Evolutionary conservation across 805 yeast species (phyloP), one percentile per base, ranked within the genome.

Genomic region (Saturnispora besseyi): DNA sequence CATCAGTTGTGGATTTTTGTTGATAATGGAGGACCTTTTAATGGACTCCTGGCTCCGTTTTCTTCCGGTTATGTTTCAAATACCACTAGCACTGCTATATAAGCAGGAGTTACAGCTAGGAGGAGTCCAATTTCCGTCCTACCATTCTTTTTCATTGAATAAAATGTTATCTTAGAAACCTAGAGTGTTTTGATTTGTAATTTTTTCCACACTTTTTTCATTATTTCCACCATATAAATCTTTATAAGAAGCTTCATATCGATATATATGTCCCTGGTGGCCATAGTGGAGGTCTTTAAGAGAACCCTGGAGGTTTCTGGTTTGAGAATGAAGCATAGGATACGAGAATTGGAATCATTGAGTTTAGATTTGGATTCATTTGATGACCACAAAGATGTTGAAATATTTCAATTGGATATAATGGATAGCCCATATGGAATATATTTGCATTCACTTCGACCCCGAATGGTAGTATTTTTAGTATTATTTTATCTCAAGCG

Each of bases 371-470:
- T 12, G 21, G 28, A 43, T 13, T 9, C 45, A 4, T 31, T 43
- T 13, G 28, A 18, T 21, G 36, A 21, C 18, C n/a, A 36, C 40
- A 15, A 15, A 32, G 36, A 32, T 5, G 7, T 24, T 43, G 34
- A 22, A 18, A 22, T 26, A 5, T 43, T 46, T 40, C 38, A 31
- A 9, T 24, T 47, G 15, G 18, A 47, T 28, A 13, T 46, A 22
- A 30, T n/a, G n/a, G 41, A 32, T 5, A 40, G 45, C 18, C 50
- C 50, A n/a, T 47, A 22, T 10, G 34, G 22, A 13, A 10, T 28
- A 28, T 47, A 47, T 13, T 7, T 47, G 18, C 50, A 47, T 28
- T 33, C 45, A 11, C 12, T 45, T 21, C 21, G 41, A 31, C 47
- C 47, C 32, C 34, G 41, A 32, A 18, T 43, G 37, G 26, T 30